Conservation (phyloP, 2,329 filamentous ascomycete genomes). For the Aspergillus texensis region DNA sequence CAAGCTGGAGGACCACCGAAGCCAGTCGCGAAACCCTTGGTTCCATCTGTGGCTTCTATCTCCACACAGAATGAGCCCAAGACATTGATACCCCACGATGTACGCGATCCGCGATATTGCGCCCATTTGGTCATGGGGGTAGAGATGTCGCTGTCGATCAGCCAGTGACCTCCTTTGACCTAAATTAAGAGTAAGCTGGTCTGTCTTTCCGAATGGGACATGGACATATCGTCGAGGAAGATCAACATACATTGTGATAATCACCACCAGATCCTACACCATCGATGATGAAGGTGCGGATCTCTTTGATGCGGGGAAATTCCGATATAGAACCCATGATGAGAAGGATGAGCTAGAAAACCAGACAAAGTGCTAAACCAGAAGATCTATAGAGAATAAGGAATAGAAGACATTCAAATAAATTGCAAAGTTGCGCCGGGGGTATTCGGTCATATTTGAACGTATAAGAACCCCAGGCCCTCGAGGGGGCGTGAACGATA, state of each 20-base stretch:
- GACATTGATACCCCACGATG: constrained; percentile 94
- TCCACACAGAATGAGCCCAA: constrained; percentile 90
- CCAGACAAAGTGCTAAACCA: constrained; percentile 7
- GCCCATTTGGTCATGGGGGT: constrained; percentile 91
- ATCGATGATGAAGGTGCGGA: constrained; percentile 50
- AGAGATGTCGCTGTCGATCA: constrained; percentile 89
- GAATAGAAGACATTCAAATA: constrained; percentile 14
- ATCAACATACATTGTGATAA: constrained; percentile 84
- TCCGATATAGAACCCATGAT: constrained; percentile 34
- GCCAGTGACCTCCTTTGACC: constrained; percentile 64
- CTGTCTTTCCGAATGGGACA: background rate
- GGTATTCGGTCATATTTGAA: constrained; percentile 22
- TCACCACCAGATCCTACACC: constrained; percentile 53
- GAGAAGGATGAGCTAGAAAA: constrained; percentile 14
- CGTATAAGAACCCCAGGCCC: background rate
- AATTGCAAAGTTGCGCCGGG: constrained; percentile 12
- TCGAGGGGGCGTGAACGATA: constrained; percentile 11
- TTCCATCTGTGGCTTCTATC: constrained; percentile 84
- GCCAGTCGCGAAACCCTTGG: constrained; percentile 90
- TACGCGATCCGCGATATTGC: constrained; percentile 82
- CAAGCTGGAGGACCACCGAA: constrained; percentile 92
- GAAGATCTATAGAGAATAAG: constrained; percentile 8
- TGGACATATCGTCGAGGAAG: background rate
- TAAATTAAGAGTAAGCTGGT: constrained; percentile 16
- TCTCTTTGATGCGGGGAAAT: constrained; percentile 49